Base-by-base conservation (phyloP, 1,139 yeast genomes). In the Meyerozyma sp. region DNA sequence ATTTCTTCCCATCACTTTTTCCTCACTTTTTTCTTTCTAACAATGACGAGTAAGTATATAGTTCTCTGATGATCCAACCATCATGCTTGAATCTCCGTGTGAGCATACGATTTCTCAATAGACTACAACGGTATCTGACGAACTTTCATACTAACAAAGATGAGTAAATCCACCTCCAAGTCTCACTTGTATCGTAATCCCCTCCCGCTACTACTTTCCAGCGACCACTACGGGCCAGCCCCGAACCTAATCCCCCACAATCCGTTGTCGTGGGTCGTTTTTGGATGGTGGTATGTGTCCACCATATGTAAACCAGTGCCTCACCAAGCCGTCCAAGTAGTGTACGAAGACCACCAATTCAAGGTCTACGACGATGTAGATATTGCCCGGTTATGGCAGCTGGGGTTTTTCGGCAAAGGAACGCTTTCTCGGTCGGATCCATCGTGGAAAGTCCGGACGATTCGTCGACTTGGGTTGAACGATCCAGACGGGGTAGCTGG, bases 71-170 rank as follows among this genome's bases (percentile, higher is more conserved):
- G 79, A 75, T 77, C 81, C 77, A 65, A 68, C 60, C 45, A 52
- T 51, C 8, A 49, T 58, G 76, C 84, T 77, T 69, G 79, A 79
- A 77, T 82, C 56, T 72, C 82, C 55, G 59, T 83, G 90, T 81
- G 79, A 77, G 88, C 85, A 78, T 84, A 78, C 68, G 82, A 79
- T 79, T 80, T 80, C 84, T 81, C 84, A 81, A 82, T 79, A 83
- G 97, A 91, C 98, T 90, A 90, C 97, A 90, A 90, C 98, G 98
- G 98, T 90, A 90, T 90, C 98, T 90, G 98, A 90, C 49, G 49
- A 44, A 42, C 29, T 5, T 40, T 35, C 8, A 40, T 29, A 26
- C 35, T 40, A 47, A 51, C 54, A 53, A 53, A 54, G 54, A 45
- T 26, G 21, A 14, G 26, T 28, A 16, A 34, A 21, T 10, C 5